Conservation (phyloP, 1,284 basidiomycete species). For the Trametes pubescens region DNA sequence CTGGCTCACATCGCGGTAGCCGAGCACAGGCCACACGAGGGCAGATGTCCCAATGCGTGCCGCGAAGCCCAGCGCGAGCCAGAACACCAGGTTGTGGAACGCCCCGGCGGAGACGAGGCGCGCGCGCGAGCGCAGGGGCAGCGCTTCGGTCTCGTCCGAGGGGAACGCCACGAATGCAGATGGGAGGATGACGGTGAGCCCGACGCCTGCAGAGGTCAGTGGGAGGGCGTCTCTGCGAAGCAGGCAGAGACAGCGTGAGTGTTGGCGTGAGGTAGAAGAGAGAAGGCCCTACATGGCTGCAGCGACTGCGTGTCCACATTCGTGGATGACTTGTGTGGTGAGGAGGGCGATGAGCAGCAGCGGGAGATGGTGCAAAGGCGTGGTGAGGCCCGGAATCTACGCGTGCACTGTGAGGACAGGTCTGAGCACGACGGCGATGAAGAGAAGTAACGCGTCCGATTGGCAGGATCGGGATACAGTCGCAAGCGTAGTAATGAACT, state of each 20-base stretch:
- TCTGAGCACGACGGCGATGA: not conserved
- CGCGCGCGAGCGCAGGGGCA: constrained; percentile 53
- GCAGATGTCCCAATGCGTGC: constrained; percentile 22
- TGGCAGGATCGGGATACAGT: not conserved
- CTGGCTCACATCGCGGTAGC: constrained; percentile 59
- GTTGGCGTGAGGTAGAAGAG: not conserved
- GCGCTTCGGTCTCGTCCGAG: constrained; percentile 47
- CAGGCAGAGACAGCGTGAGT: not conserved
- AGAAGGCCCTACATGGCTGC: constrained; percentile 65
- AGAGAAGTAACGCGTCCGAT: not conserved
- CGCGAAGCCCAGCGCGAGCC: constrained; percentile 29
- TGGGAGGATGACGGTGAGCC: constrained; percentile 59
- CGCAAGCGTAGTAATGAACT: not conserved
- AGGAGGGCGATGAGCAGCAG: constrained; percentile 67
- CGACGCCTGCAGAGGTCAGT: constrained; percentile 61
- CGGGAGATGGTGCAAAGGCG: constrained; percentile 70
- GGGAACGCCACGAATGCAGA: constrained; percentile 76
- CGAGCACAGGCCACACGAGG: constrained; percentile 46
- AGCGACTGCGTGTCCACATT: constrained; percentile 73
- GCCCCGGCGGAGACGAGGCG: constrained; percentile 72
- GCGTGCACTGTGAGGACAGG: not conserved
- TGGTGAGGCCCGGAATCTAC: constrained; percentile 79
- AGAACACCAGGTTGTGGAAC: constrained; percentile 64
- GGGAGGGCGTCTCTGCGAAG: constrained; percentile 58
- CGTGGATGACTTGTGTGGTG: constrained; percentile 68